A percentile compares a stretch with the other conserved stretches of the same genome.
Conservation (phyloP, 768 basidiomycete genomes). For the Ramaria sp. region DNA sequence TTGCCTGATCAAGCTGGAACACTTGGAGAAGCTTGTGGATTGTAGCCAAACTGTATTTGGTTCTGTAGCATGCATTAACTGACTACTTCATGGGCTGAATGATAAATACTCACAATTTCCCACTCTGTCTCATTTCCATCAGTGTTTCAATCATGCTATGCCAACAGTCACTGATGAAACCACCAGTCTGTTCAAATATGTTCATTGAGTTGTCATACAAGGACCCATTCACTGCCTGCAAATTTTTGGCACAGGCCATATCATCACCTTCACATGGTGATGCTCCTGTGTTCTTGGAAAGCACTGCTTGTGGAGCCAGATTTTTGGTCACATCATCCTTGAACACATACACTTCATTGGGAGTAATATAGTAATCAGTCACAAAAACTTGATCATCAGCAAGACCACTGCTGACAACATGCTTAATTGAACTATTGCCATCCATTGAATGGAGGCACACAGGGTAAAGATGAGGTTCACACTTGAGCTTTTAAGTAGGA, state of each 20-base stretch:
- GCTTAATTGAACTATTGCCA: slow-evolving; percentile 13
- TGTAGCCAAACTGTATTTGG: slow-evolving; percentile 20
- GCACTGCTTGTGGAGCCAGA: background rate
- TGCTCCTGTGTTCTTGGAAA: background rate
- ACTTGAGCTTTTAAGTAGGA: slow-evolving; percentile 1
- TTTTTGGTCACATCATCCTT: slow-evolving; percentile 13
- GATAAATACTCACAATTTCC: slow-evolving; percentile 24
- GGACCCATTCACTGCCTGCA: slow-evolving; percentile 15
- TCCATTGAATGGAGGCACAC: background rate
- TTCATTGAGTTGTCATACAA: background rate
- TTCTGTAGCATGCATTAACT: slow-evolving; percentile 10
- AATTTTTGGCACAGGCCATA: slow-evolving; percentile 20
- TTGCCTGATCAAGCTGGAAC: slow-evolving; percentile 8
- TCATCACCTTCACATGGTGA: background rate
- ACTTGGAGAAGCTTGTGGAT: slow-evolving; percentile 16
- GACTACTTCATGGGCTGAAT: background rate
- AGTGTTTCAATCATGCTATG: slow-evolving; percentile 24
- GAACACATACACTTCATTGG: slow-evolving; percentile 13
- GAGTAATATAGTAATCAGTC: slow-evolving; percentile 19
- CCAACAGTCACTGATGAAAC: slow-evolving; percentile 26
- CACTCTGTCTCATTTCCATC: slow-evolving; percentile 24
- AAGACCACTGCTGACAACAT: slow-evolving; percentile 15
- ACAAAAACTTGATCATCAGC: slow-evolving; percentile 6
- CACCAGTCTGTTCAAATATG: slow-evolving; percentile 15
- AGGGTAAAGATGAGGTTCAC: background rate